Conservation (phyloP, 2,329 filamentous ascomycete species). For the Stagonosporopsis tanaceti region DNA sequence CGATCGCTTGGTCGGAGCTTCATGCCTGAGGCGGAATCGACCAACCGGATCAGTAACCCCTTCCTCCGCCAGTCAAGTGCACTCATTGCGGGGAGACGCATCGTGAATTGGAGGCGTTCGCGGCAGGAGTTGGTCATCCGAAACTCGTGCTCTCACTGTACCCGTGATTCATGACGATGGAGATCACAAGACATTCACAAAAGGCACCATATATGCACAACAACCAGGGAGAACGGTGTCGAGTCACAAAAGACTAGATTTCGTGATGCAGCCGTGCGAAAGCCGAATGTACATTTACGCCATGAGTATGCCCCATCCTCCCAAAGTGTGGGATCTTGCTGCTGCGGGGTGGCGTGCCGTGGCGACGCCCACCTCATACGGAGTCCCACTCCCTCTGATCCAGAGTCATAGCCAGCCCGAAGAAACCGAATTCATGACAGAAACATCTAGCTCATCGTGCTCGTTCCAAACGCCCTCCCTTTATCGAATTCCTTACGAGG, state of each 20-base stretch:
- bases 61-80: slow-evolving; percentile 1
- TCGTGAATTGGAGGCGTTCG: not conserved
- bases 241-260: slow-evolving; percentile 41
- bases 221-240: slow-evolving; percentile 2
- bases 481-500: slow-evolving; percentile 61
- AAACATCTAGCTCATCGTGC: slow-evolving; percentile 45
- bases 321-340: slow-evolving; percentile 46
- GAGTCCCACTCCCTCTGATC: slow-evolving; percentile 50
- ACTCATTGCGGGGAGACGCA: slow-evolving; percentile 12
- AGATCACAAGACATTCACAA: not conserved
- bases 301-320: slow-evolving; percentile 52
- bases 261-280: slow-evolving; percentile 45
- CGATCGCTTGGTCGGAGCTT: slow-evolving; percentile 28
- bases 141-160: not conserved
- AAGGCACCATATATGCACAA: not conserved
- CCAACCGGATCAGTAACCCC: slow-evolving; percentile 19
- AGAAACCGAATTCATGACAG: slow-evolving; percentile 48
- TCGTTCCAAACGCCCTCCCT: slow-evolving; percentile 38
- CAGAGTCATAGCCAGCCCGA: slow-evolving; percentile 50
- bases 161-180: no score
- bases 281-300: slow-evolving; percentile 50
- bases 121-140: not conserved
- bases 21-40: slow-evolving; percentile 13
- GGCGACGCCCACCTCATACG: slow-evolving; percentile 37
- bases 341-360: slow-evolving; percentile 40